Evolutionary conservation across 345 rosid species (phyloP).

Genomic region (Balakata baccata): DNA sequence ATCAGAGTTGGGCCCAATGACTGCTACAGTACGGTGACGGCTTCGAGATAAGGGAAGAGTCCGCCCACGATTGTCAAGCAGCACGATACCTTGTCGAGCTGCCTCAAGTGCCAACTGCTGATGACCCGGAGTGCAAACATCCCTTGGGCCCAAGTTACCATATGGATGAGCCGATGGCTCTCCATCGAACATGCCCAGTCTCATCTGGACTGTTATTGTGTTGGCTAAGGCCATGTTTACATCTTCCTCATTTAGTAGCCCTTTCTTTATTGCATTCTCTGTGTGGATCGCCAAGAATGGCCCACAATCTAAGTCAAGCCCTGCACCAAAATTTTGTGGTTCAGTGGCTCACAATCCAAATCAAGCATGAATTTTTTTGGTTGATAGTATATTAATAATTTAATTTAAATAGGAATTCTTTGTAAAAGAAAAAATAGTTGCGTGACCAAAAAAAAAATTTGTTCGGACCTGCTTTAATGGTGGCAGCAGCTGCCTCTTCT

Average conservation of each 20-base stretch:
- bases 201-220: slow-evolving; percentile 81
- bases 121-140: slow-evolving; percentile 75
- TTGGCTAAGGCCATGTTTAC: slow-evolving; percentile 73
- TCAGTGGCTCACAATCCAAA: too few relatives aligned
- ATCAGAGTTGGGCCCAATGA: slow-evolving; percentile 90
- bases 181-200: slow-evolving; percentile 92
- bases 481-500: slow-evolving; percentile 76
- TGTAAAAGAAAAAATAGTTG: too few relatives aligned
- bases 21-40: slow-evolving; percentile 62
- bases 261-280: slow-evolving; percentile 51
- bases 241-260: slow-evolving; percentile 46
- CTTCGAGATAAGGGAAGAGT: slow-evolving; percentile 60
- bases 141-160: slow-evolving; percentile 70
- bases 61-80: slow-evolving; percentile 49
- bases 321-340: slow-evolving; percentile 23
- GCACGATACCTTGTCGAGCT: slow-evolving; percentile 79
- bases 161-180: slow-evolving; percentile 63
- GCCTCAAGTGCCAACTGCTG: slow-evolving; percentile 74
- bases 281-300: slow-evolving; percentile 74
- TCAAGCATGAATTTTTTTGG: too few relatives aligned
- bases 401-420: too few relatives aligned
- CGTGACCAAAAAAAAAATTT: too few relatives aligned
- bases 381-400: too few relatives aligned
- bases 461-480: slow-evolving; percentile 63
- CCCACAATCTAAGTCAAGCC: slow-evolving; percentile 90